Percentiles rank a stretch among this genome's conserved stretches.
Conservation (phyloP, 78 protist genomes). For the Dictyostelium citrinum region DNA sequence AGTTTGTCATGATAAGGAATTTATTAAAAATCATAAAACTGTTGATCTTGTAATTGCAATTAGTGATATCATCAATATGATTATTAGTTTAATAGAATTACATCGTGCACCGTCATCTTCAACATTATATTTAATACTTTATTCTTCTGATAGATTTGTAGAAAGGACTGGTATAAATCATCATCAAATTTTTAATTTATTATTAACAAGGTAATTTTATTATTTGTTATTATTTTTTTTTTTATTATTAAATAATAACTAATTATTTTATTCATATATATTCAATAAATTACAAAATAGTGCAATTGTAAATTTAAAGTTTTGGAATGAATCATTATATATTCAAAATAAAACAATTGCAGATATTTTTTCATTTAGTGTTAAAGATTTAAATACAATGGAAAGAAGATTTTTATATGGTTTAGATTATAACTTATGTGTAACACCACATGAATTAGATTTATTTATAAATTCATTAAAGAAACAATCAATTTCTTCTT, state of each 20-base stretch:
- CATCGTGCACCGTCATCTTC: constrained; percentile 54
- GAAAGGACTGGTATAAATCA: constrained; percentile 67
- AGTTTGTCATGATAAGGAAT: constrained; percentile 55
- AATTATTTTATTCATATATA: too few species aligned
- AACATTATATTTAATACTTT: constrained; percentile 24
- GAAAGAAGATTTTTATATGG: constrained; percentile 73
- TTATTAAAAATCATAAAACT: constrained; percentile 34
- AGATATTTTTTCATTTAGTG: constrained; percentile 63
- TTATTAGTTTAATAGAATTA: constrained; percentile 45
- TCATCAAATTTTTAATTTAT: constrained; percentile 61
- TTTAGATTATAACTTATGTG: constrained; percentile 66
- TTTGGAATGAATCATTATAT: constrained; percentile 64
- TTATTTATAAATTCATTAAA: constrained; percentile 24
- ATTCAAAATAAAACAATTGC: constrained; percentile 80
- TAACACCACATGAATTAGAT: constrained; percentile 24
- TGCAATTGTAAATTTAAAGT: constrained; percentile 59
- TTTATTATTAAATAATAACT: neutral
- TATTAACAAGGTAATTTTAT: constrained; percentile 50
- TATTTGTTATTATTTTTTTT: neutral
- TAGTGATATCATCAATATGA: constrained; percentile 61
- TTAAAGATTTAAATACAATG: constrained; percentile 71
- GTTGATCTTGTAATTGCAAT: constrained; percentile 43
- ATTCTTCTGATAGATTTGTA: constrained; percentile 54
- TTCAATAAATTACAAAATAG: neutral
- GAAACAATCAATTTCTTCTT: neutral